phyloP scores from a whole-genome alignment of 805 yeast genomes.

The Suhomyces kilbournensis region DNA sequence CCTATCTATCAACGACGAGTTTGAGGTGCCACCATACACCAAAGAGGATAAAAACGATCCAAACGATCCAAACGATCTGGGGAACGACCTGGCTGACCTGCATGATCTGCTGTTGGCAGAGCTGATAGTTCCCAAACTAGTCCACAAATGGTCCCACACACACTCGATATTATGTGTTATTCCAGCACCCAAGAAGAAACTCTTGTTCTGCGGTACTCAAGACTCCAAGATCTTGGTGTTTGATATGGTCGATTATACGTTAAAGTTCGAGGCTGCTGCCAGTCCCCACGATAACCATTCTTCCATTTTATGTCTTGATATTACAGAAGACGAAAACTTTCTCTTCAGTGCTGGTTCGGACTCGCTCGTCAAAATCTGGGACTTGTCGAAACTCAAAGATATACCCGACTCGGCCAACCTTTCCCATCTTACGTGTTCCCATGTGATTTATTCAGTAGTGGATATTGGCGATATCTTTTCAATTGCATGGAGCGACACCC shows the following conservation, averaged over 20 bases:
- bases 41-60: no score
- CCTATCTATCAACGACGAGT: not conserved
- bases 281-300: slow-evolving; percentile 58
- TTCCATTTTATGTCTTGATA: slow-evolving; percentile 67
- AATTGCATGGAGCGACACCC: slow-evolving; percentile 59
- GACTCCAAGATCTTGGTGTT: slow-evolving; percentile 73
- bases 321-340: slow-evolving; percentile 50
- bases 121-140: slow-evolving; percentile 6
- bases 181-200: slow-evolving; percentile 53
- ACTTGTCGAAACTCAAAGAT: slow-evolving; percentile 37
- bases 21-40: slow-evolving; percentile 1
- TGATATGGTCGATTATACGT: slow-evolving; percentile 63
- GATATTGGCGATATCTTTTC: slow-evolving; percentile 96
- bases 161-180: slow-evolving; percentile 72
- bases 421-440: slow-evolving; percentile 35
- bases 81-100: not conserved
- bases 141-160: slow-evolving; percentile 73
- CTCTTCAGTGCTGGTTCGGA: slow-evolving; percentile 89
- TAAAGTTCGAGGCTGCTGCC: slow-evolving; percentile 41
- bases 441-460: slow-evolving; percentile 75
- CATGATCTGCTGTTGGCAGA: not conserved
- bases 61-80: no score
- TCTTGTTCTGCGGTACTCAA: slow-evolving; percentile 87
- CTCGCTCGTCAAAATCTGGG: slow-evolving; percentile 85
- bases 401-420: slow-evolving; percentile 6